Base-by-base conservation (phyloP, 306 rosid species). In the Begonia peltatifolia region DNA sequence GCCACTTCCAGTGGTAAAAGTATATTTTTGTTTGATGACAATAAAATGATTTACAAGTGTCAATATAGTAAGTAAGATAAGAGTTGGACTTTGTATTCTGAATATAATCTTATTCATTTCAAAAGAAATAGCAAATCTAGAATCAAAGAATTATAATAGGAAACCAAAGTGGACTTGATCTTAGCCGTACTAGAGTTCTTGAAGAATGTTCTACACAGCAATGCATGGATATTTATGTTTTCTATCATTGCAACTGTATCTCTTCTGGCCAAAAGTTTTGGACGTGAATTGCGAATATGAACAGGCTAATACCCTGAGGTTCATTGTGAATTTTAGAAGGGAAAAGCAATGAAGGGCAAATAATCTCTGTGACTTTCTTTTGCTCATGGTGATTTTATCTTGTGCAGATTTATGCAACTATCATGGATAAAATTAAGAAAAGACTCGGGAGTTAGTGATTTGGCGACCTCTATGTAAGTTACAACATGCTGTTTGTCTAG, bases 321-420 rank as follows among this genome's bases (percentile, higher is more conserved):
- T 20, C 23, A 20, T 20, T 20, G 23, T 20, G 23, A 20, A 20
- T 20, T 20, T 20, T 20, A 20, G 23, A 20, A 20, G 23, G 23
- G 23, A 20, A 20, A 20, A 20, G 23, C 14, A 14, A 1, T 1
- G 8, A 10, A 12, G 14, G 22, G 23, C 9, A 35, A 3, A 46
- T 36, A 41, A 43, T 38, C 17, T 57, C 47, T 42, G 12, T 3
- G 13, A 30, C 43, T 67, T 38, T 43, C 25, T 54, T 61, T 51
- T 68, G 71, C 54, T 68, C 15, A 44, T 66, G 52, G 63, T 71
- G 62, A 58, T 43, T 59, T 58, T 52, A 67, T 36, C 54, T 13
- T 56, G 56, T 55, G 46, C 77, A 88, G 95, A 59, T 79, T 71
- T 61, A 70, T 77, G 74, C 59, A 63, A 55, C 61, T 77, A 59